These are phyloP conservation scores for Musa beccarii DNA, from an alignment of 176 grass and related monocot genomes.

Conservation along the genomic window DNA sequence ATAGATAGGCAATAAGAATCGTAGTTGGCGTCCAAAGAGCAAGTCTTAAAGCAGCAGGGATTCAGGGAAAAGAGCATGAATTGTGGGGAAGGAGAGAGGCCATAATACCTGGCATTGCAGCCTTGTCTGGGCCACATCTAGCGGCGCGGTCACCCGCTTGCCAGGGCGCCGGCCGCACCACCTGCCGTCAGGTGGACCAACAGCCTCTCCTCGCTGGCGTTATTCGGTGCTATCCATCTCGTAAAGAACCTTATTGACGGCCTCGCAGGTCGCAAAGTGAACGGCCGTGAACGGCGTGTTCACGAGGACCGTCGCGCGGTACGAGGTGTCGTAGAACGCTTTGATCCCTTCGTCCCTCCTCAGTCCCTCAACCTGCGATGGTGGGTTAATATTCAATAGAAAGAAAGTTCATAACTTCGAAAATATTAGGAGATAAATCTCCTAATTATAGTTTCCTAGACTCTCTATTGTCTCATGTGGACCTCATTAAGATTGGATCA, in stretches of 20 bases:
- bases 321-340: not conserved
- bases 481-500: no score
- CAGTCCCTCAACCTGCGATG: not conserved
- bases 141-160: not conserved
- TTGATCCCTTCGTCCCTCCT: not conserved
- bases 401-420: no score
- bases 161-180: not conserved
- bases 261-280: constrained; percentile 3
- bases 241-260: not conserved
- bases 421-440: no score
- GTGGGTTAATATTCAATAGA: no score
- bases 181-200: not conserved
- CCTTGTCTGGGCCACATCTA: not conserved
- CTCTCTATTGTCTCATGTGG: no score
- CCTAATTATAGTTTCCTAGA: no score
- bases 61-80: not conserved
- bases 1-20: no score
- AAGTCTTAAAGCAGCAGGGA: no score
- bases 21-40: no score
- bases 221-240: not conserved
- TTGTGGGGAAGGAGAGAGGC: no score
- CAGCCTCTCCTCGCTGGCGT: not conserved
- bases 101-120: not conserved
- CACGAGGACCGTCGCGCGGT: not conserved
- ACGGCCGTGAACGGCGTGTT: not conserved